These are phyloP conservation scores for Boletellus ananiceps DNA, from an alignment of 768 basidiomycete genomes.

Conservation along the genomic window DNA sequence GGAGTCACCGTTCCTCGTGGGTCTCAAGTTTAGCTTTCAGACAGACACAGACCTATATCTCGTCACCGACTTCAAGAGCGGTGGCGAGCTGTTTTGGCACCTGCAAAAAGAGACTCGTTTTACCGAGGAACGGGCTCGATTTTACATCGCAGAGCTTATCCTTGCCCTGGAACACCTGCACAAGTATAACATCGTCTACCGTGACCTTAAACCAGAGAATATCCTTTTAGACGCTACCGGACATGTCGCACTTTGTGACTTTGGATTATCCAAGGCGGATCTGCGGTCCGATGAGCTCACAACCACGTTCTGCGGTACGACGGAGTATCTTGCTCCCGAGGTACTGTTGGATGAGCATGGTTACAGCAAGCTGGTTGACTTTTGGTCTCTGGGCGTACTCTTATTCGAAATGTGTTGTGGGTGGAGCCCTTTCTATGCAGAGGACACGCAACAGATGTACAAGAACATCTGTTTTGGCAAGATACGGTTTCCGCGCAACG, in stretches of 20 bases:
- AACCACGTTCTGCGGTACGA: conserved; percentile 99
- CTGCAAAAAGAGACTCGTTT: conserved; percentile 94
- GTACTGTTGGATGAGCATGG: conserved; percentile 98
- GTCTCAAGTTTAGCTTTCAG: conserved; percentile 97
- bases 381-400: conserved; percentile 94
- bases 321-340: conserved; percentile 97
- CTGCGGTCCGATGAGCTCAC: conserved; percentile 90
- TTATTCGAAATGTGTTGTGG: conserved; percentile 99
- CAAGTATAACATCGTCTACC: conserved; percentile 94
- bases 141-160: conserved; percentile 95
- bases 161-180: conserved; percentile 95
- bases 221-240: conserved; percentile 97
- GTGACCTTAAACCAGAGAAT: conserved; percentile 98
- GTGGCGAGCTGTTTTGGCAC: conserved; percentile 98
- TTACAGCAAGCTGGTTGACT: conserved; percentile 97
- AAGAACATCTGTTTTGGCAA: conserved; percentile 98
- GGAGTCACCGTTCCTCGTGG: conserved; percentile 95
- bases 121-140: conserved; percentile 86
- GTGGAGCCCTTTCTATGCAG: conserved; percentile 99
- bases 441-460: conserved; percentile 99
- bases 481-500: conserved; percentile 95
- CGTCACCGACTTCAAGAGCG: conserved; percentile 98
- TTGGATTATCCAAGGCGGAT: conserved; percentile 96
- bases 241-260: conserved; percentile 97
- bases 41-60: conserved; percentile 93